Evolutionary conservation across 495 filamentous ascomycete species (phyloP).

Genomic region (Lindgomyces ingoldianus): DNA sequence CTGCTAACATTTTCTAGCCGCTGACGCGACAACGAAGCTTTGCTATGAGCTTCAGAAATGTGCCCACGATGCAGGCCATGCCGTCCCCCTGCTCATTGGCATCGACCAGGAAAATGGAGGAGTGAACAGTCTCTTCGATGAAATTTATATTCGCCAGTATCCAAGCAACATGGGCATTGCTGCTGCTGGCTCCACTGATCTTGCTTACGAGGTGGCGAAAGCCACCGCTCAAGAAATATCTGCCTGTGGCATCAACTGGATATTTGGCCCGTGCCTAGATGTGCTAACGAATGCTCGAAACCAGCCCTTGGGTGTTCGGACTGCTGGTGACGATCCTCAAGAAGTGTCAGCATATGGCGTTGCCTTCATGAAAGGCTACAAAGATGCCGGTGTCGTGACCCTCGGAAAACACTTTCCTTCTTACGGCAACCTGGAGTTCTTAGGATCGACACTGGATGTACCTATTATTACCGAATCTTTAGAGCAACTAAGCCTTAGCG

Average conservation of each 20-base stretch:
- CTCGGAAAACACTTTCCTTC: slow-evolving; percentile 94
- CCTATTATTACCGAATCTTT: slow-evolving; percentile 89
- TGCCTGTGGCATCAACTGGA: slow-evolving; percentile 86
- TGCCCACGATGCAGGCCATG: slow-evolving; percentile 82
- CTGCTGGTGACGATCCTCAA: slow-evolving; percentile 82
- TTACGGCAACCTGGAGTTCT: slow-evolving; percentile 88
- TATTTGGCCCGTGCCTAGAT: slow-evolving; percentile 86
- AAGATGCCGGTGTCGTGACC: slow-evolving; percentile 78
- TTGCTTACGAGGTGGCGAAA: slow-evolving; percentile 79
- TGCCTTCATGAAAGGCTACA: slow-evolving; percentile 84
- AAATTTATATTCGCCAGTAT: slow-evolving; percentile 87
- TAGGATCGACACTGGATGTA: slow-evolving; percentile 81
- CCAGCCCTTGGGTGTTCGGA: slow-evolving; percentile 81
- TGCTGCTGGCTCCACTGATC: slow-evolving; percentile 73
- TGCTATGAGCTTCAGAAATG: slow-evolving; percentile 85
- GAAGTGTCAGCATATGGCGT: slow-evolving; percentile 86
- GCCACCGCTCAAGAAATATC: slow-evolving; percentile 84
- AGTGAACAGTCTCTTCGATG: slow-evolving; percentile 90
- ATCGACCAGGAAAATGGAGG: slow-evolving; percentile 94
- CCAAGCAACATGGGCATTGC: slow-evolving; percentile 89
- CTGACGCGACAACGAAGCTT: slow-evolving; percentile 76
- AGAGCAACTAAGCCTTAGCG: slow-evolving; percentile 80
- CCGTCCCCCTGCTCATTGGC: slow-evolving; percentile 78
- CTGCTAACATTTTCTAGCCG: slow-evolving; percentile 54
- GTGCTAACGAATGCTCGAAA: slow-evolving; percentile 85